Percentiles rank a stretch among this genome's conserved stretches.
These are phyloP conservation scores for Sphaerulina musiva DNA, from an alignment of 2,329 filamentous ascomycete species.

Conservation along the genomic window DNA sequence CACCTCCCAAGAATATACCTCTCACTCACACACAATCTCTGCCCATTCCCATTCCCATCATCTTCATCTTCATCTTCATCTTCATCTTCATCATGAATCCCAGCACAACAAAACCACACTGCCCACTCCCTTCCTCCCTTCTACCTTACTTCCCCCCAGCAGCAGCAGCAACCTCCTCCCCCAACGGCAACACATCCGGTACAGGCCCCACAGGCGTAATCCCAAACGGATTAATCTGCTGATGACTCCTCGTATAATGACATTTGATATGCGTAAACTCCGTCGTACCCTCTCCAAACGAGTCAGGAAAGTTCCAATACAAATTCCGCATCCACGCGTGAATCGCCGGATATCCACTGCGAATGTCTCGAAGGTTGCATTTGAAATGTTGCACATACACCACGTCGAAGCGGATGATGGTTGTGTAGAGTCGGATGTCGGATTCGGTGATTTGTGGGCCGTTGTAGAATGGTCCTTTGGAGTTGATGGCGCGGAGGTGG, in stretches of 20 bases:
- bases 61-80: no score
- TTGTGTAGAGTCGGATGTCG: conserved; percentile 49
- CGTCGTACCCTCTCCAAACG: conserved; percentile 68
- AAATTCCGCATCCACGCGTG: conserved; percentile 45
- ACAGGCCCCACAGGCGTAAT: conserved; percentile 83
- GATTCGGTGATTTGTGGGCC: conserved; percentile 44
- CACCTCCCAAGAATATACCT: no score
- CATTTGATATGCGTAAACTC: conserved; percentile 95
- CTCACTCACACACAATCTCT: no score
- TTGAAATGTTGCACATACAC: conserved; percentile 58
- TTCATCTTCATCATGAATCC: no score
- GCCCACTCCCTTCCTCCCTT: no score
- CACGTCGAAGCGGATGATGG: conserved; percentile 56
- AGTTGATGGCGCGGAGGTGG: conserved; percentile 33
- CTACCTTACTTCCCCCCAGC: not conserved
- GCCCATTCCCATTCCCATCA: no score
- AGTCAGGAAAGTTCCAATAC: conserved; percentile 69
- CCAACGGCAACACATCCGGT: conserved; percentile 70
- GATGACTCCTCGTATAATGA: conserved; percentile 61
- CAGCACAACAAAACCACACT: no score
- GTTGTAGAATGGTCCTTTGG: conserved; percentile 42
- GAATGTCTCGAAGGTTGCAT: conserved; percentile 79
- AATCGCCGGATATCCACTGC: conserved; percentile 72
- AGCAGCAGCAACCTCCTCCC: conserved; percentile 64
- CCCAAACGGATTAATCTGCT: conserved; percentile 56